Evolutionary conservation across 169 alveolate genomes (phyloP), one percentile per base, ranked within the genome.

Genomic region (Fabrea salina): DNA sequence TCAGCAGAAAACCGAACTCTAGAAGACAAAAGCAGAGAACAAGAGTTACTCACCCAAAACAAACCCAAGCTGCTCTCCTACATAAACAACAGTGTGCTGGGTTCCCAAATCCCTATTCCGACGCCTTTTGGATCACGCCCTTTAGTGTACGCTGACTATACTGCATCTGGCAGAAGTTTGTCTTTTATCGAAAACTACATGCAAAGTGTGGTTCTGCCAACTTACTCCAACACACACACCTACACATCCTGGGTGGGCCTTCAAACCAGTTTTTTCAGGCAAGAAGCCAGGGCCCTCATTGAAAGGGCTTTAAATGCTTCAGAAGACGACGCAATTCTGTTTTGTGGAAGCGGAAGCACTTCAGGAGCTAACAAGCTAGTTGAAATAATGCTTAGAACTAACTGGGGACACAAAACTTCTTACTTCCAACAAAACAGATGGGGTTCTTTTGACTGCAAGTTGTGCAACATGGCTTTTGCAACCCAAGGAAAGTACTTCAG

Each of bases 221-320:
- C 86, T 71, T 92, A 92, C 72, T 96, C 97, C 22, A 95, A 95
- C 80, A 90, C 96, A 57, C 98, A 95, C 81, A 87, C 96, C 19
- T 77, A 85, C 25, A 86, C 94, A 47, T 91, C 96, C 3, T 83
- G 91, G 57, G 84, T 92, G 67, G 97, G 96, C 19, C 91, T 91
- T 49, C 95, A 95, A 83, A 90, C 95, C n/a, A 76, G 87, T 32
- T 87, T 86, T 74, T 94, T 87, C 59, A 74, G 95, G 57, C 86
- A 91, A 40, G 98, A 95, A 75, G 95, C 97, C 19, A 88, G 95
- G 79, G 82, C 82, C 50, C 82, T 89, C 40, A 91, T 94, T n/a
- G 79, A 89, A 68, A 89, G 93, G 40, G 88, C 76, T 83, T 77
- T 92, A 53, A 86, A 89, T 22, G 89, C 94, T 33, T 88, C 88